Evolutionary conservation across 331 rosid genomes (phyloP).

Genomic region (Prunus yedoensis): DNA sequence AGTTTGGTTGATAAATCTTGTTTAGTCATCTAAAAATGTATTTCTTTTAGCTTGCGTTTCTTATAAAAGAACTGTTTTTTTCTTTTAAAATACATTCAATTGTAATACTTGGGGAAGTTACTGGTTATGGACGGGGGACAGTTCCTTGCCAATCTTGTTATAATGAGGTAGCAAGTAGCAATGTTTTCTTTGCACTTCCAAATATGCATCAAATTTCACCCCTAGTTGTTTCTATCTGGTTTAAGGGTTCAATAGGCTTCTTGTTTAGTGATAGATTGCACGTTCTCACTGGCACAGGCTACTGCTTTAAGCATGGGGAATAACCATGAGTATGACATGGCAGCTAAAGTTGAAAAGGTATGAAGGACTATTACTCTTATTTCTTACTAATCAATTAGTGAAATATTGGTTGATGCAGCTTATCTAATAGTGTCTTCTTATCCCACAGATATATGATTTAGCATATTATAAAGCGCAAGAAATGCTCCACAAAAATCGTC

Average conservation of each 20-base stretch:
- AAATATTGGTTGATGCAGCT: background rate
- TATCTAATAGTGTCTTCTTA: background rate
- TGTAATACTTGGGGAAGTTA: background rate
- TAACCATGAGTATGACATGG: conserved; percentile 80
- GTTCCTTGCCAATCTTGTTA: background rate
- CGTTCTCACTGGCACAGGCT: conserved; percentile 45
- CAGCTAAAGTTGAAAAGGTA: conserved; percentile 87
- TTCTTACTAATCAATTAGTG: background rate
- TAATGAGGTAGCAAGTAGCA: background rate
- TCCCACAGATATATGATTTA: conserved; percentile 68
- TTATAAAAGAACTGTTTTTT: background rate
- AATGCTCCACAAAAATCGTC: conserved; percentile 68
- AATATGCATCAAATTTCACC: background rate
- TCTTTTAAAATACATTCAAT: background rate
- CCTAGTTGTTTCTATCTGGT: background rate
- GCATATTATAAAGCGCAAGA: conserved; percentile 86
- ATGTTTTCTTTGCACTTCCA: background rate
- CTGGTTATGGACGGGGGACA: too few species aligned
- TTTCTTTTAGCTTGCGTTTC: too few species aligned
- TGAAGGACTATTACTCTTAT: background rate
- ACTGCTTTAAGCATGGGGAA: conserved; percentile 86
- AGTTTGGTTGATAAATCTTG: too few species aligned
- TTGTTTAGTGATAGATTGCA: conserved; percentile 10
- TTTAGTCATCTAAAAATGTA: too few species aligned
- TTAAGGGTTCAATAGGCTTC: background rate